Percentiles rank a stretch among this genome's conserved stretches.
These are phyloP conservation scores for Daldinia concentrica DNA, from an alignment of 495 filamentous ascomycete genomes.

Conservation along the genomic window DNA sequence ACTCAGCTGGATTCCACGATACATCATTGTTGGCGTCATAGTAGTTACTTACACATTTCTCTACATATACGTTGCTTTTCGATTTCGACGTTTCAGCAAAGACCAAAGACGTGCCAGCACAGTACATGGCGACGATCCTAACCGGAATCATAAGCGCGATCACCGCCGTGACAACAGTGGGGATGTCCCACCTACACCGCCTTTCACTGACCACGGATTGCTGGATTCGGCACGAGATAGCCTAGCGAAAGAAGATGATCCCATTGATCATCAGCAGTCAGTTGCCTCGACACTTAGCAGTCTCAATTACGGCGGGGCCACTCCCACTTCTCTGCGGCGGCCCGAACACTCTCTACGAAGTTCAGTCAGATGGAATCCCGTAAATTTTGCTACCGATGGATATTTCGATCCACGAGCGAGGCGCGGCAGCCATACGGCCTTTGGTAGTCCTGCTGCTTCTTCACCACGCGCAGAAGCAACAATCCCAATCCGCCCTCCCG, in stretches of 20 bases:
- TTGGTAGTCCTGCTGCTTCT: slow-evolving; percentile 18
- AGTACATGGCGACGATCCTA: slow-evolving; percentile 16
- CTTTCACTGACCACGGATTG: slow-evolving; percentile 53
- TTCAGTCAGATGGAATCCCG: slow-evolving; percentile 52
- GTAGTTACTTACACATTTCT: slow-evolving; percentile 70
- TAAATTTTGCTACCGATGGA: slow-evolving; percentile 44
- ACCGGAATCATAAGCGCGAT: slow-evolving; percentile 12
- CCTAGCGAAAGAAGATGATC: slow-evolving; percentile 35
- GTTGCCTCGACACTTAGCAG: slow-evolving; percentile 46
- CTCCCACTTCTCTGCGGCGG: slow-evolving; percentile 9
- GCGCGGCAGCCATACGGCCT: neutral
- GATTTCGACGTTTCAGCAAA: slow-evolving; percentile 36
- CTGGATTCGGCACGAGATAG: slow-evolving; percentile 47
- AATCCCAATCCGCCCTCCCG: slow-evolving; percentile 15
- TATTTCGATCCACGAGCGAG: neutral
- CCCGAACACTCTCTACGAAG: slow-evolving; percentile 17
- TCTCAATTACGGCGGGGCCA: slow-evolving; percentile 23
- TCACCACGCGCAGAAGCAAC: neutral
- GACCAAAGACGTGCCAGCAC: slow-evolving; percentile 45
- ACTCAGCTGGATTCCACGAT: slow-evolving; percentile 76
- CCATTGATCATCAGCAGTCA: slow-evolving; percentile 43
- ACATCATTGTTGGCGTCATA: slow-evolving; percentile 70
- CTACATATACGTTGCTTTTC: slow-evolving; percentile 68
- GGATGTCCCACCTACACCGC: slow-evolving; percentile 49
- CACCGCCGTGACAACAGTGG: slow-evolving; percentile 14